Evolutionary conservation across 2,329 filamentous ascomycete species (phyloP).

Genomic region (Lachnellula hyalina): DNA sequence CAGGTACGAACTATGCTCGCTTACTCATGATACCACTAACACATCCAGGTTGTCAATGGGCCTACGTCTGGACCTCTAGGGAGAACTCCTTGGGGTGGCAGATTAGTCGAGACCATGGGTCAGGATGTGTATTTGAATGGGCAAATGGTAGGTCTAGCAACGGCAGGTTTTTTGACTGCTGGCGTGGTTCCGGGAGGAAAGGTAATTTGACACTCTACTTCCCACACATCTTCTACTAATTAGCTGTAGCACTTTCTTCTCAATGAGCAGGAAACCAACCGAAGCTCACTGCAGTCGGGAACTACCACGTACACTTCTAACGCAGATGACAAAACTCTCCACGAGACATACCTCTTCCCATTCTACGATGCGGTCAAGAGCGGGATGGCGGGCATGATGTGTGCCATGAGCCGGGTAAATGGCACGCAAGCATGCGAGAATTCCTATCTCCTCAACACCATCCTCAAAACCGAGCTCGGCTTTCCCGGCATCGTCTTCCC

Average conservation of each 20-base stretch:
- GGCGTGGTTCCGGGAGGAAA: conserved; percentile 67
- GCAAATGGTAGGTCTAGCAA: conserved; percentile 47
- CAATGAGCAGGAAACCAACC: conserved; percentile 65
- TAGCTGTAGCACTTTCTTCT: conserved; percentile 63
- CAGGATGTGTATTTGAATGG: conserved; percentile 50
- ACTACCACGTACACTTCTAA: conserved; percentile 39
- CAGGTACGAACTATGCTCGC: conserved; percentile 45
- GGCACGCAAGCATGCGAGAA: conserved; percentile 67
- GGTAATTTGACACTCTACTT: conserved; percentile 27
- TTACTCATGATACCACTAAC: too few species aligned
- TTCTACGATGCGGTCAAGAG: conserved; percentile 77
- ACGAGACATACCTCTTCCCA: conserved; percentile 78
- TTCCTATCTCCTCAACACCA: conserved; percentile 70
- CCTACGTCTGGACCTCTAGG: conserved; percentile 65
- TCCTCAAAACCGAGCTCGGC: conserved; percentile 78
- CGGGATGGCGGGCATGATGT: conserved; percentile 77
- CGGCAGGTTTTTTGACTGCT: conserved; percentile 57
- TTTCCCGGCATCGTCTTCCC: conserved; percentile 82
- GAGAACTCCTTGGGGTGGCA: conserved; percentile 48
- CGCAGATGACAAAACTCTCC: conserved; percentile 66
- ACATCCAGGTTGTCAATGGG: conserved; percentile 66
- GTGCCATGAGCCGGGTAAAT: conserved; percentile 69
- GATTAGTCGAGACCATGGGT: conserved; percentile 36
- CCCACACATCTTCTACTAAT: neutral
- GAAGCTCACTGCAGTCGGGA: neutral